Base-by-base conservation (phyloP, 2,329 filamentous ascomycete species). In the Colletotrichum spaethianum region DNA sequence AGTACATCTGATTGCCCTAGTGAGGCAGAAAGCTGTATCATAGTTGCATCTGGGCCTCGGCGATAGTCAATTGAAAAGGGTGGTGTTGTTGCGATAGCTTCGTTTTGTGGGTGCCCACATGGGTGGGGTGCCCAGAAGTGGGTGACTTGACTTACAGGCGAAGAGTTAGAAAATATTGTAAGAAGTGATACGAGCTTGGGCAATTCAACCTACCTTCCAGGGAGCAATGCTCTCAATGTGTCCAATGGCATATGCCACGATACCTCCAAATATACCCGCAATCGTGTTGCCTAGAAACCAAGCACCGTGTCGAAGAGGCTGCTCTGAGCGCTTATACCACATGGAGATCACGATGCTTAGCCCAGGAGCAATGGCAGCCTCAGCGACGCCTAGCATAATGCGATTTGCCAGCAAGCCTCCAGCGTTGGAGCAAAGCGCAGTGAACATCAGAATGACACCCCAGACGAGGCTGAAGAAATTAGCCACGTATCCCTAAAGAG, bases 281-380 rank as follows among this genome's bases (percentile, higher is more conserved):
- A 74, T 73, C 7, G 79, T 78, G 16, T 80, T 80, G n/a, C 79
- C 79, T 20, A 81, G 70, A 57, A 80, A 82, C 79, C 80, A 82
- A 11, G 78, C 68, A 2, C 76, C 80, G 44, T 80, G 77, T 2
- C 80, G 78, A 12, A 79, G 71, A 6, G 79, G 78, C 53, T 80
- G 78, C 67, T 82, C 80, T 4, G 74, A 70, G 23, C 77, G 75
- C 73, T 79, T 81, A 67, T 82, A 82, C 77, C 80, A 83, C 79
- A 81, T 81, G 46, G 75, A 73, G 0, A 78, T 73, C 23, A 81
- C 73, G 62, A 81, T 73, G 6, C 76, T 73, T 2, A 81, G 74
- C 5, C 79, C 79, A 0, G 80, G 79, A 0, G 77, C 77, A 26
- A 82, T 75, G 11, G 76, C 75, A 0, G 80, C 75, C 62, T 82